Conservation (phyloP, 225 moss, liverwort and hornwort species). For the Neckera pumila region DNA sequence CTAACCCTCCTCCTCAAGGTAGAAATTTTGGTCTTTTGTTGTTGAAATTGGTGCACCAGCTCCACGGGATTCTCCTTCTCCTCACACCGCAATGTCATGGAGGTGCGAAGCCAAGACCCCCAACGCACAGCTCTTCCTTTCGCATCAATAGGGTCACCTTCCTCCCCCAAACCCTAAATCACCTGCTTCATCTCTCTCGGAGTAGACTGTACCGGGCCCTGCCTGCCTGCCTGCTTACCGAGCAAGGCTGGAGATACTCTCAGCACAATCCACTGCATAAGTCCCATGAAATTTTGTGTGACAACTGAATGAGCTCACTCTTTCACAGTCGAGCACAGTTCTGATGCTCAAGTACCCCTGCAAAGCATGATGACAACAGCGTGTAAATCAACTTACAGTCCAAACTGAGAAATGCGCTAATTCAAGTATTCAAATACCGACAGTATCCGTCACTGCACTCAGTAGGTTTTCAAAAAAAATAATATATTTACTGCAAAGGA, state of each 20-base stretch:
- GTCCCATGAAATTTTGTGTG: neutral
- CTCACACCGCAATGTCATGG: fast-evolving
- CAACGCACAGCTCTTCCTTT: fast-evolving
- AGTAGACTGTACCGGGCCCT: neutral
- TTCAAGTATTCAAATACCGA: neutral
- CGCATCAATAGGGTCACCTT: fast-evolving
- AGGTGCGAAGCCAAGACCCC: fast-evolving
- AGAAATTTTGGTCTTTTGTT: neutral
- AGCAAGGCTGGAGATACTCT: too few relatives aligned
- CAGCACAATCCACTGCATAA: neutral
- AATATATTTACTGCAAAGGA: neutral
- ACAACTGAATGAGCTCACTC: neutral
- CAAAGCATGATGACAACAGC: neutral
- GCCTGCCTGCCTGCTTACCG: too few relatives aligned
- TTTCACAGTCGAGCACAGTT: too few relatives aligned
- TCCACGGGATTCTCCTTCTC: fast-evolving
- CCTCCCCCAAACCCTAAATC: neutral
- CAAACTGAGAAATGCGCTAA: too few relatives aligned
- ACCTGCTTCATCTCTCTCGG: neutral
- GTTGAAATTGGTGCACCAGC: fast-evolving
- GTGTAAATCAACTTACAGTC: neutral
- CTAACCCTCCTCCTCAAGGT: fast-evolving
- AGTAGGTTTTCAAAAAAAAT: too few relatives aligned
- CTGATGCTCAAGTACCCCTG: neutral
- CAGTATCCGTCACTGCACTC: neutral